Base-by-base conservation (phyloP, 257 asterid genomes). In the Ilex aquifolium region DNA sequence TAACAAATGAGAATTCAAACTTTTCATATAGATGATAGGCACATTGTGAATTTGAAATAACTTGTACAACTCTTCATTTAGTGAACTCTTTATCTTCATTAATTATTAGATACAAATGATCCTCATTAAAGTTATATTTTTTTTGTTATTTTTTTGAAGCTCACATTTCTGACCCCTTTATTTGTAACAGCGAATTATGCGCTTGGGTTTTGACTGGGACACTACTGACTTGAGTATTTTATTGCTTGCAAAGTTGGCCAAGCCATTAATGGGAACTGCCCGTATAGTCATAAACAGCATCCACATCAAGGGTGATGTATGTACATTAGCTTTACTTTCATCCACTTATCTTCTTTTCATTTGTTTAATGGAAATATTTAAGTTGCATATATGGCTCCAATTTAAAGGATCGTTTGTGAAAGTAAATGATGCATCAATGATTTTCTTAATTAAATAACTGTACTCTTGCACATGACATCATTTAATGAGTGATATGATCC, bases 271-370 rank as follows among this genome's bases (percentile, higher is more conserved):
- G 86, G 99, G 99, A 76, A 88, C 97, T 71, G 99, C 97, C 59
- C 84, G 96, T 65, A 88, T 93, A 16, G 79, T 90, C 61, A 81
- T 93, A 44, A 93, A 90, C 75, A 90, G 86, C 83, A 74, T 93
- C 83, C 97, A 93, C 75, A 63, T 93, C 79, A 93, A 86, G 92
- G 99, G 99, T 60, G 87, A 86, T 79, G 99, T 93, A 84, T 44
- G 97, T 50, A 14, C 57, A 53, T n/a, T 53, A 14, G 57, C 57
- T 15, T 53, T 17, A 15, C 0, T 53, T 53, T n/a, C 15, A 7
- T 14, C 11, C 11, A 10, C 30, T 53, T 53, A 53, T 2, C 10
- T 14, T 53, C 57, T 53, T 36, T 36, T 36, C 42, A 36, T 36
- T 36, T 36, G 8, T 36, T 7, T 7, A 36, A 30, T 30, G 30